Conservation (phyloP, 2,329 filamentous ascomycete genomes). For the Colletotrichum magnum region DNA sequence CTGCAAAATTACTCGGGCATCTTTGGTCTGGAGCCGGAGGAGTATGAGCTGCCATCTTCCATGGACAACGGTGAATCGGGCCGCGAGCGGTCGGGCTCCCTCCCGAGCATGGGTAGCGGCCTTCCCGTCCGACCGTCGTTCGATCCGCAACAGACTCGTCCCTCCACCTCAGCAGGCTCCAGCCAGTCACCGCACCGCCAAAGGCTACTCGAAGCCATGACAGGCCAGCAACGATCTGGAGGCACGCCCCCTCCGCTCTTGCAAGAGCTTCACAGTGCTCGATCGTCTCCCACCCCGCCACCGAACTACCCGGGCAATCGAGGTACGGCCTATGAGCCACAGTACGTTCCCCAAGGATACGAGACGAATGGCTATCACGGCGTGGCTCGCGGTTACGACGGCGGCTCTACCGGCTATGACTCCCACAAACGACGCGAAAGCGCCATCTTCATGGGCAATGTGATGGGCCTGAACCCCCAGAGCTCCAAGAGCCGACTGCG, state of each 20-base stretch:
- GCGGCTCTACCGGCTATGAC: constrained; percentile 50
- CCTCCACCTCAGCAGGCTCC: constrained; percentile 62
- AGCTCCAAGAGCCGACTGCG: constrained; percentile 67
- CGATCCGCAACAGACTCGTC: constrained; percentile 55
- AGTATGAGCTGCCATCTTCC: constrained; percentile 70
- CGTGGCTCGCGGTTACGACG: constrained; percentile 51
- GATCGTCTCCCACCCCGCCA: constrained; percentile 62
- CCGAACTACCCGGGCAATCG: constrained; percentile 46
- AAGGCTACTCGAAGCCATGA: constrained; percentile 59
- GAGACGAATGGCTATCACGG: constrained; percentile 43
- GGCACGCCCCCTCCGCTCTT: constrained; percentile 65
- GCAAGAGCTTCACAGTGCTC: constrained; percentile 47
- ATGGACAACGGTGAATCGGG: constrained; percentile 49
- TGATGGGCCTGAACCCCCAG: constrained; percentile 64
- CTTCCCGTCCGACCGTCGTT: constrained; percentile 47
- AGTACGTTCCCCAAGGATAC: constrained; percentile 51
- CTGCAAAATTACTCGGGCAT: constrained; percentile 91
- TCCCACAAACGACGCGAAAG: constrained; percentile 72
- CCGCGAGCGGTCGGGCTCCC: constrained; percentile 45
- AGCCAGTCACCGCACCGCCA: constrained; percentile 68
- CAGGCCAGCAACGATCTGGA: constrained; percentile 51
- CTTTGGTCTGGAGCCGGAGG: constrained; percentile 80
- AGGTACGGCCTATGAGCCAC: constrained; percentile 60
- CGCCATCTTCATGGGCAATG: constrained; percentile 68
- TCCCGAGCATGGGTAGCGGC: constrained; percentile 41